phyloP scores from a whole-genome alignment of 768 basidiomycete species.

The Asterophora parasitica region DNA sequence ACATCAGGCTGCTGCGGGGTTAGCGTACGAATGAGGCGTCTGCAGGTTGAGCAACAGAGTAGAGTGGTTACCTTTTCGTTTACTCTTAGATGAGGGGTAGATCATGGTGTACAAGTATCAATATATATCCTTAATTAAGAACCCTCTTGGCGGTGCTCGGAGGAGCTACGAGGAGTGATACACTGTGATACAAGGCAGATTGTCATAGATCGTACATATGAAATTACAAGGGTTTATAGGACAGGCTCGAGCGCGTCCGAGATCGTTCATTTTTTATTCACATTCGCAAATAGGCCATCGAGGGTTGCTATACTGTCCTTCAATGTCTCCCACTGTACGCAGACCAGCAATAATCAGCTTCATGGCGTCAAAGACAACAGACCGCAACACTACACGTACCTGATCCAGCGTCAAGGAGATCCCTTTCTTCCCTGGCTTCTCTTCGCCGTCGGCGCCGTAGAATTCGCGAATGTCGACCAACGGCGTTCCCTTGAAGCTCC shows the following conservation, averaged over 20 bases:
- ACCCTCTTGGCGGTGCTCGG: no score
- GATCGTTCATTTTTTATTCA: constrained; percentile 27
- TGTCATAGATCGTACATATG: constrained; percentile 2
- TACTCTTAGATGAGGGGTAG: not conserved
- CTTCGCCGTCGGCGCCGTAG: constrained; percentile 47
- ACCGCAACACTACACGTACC: constrained; percentile 29
- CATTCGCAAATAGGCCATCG: constrained; percentile 42
- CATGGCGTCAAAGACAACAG: not conserved
- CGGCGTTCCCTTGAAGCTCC: constrained; percentile 43
- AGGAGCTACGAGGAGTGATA: no score
- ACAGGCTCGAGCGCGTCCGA: not conserved
- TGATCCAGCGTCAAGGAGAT: constrained; percentile 64
- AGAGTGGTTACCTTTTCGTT: not conserved
- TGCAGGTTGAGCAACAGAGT: constrained; percentile 49
- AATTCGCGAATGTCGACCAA: constrained; percentile 75
- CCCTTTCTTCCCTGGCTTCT: constrained; percentile 80
- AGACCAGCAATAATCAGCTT: not conserved
- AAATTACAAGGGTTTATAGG: constrained; percentile 1
- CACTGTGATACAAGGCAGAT: no score
- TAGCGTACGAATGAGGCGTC: constrained; percentile 50
- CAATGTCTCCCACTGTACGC: constrained; percentile 51
- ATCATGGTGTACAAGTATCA: not conserved
- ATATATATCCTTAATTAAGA: not conserved
- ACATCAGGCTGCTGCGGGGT: constrained; percentile 66
- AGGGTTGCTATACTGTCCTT: constrained; percentile 40